Percentiles rank a stretch among this genome's conserved stretches.
These are phyloP conservation scores for Trichoderma aggressivum DNA, from an alignment of 2,329 filamentous ascomycete species.

Conservation along the genomic window DNA sequence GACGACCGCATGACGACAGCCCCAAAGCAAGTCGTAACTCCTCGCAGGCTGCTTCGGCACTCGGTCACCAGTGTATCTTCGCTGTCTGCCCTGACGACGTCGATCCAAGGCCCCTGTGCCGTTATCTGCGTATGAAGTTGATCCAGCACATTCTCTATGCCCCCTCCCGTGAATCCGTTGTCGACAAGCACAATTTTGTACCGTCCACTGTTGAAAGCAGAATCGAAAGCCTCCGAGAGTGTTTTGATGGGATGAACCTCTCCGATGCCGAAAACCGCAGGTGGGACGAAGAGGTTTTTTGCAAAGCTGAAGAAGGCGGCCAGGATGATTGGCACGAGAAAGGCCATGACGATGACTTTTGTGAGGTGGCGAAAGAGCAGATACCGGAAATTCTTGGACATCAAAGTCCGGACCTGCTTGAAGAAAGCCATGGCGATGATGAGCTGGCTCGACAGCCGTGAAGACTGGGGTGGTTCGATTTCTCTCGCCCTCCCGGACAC, in stretches of 20 bases:
- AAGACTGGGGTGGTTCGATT: neutral
- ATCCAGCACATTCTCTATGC: conserved; percentile 69
- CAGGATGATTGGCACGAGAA: conserved; percentile 57
- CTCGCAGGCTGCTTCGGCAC: conserved; percentile 63
- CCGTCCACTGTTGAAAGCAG: conserved; percentile 53
- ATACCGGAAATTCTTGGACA: conserved; percentile 60
- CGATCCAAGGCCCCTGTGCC: conserved; percentile 51
- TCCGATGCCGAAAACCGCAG: conserved; percentile 72
- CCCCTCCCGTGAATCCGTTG: conserved; percentile 64
- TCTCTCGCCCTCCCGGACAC: neutral
- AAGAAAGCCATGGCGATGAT: conserved; percentile 46
- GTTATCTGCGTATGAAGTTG: conserved; percentile 56
- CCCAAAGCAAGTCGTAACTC: conserved; percentile 68
- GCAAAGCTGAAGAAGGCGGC: conserved; percentile 65
- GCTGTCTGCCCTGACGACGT: conserved; percentile 50
- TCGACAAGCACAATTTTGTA: conserved; percentile 76
- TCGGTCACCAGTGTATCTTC: conserved; percentile 57
- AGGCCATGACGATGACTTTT: conserved; percentile 53
- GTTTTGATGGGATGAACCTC: conserved; percentile 57
- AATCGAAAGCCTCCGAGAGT: conserved; percentile 60
- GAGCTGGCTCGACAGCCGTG: neutral
- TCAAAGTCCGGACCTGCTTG: conserved; percentile 59
- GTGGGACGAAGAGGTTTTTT: conserved; percentile 78
- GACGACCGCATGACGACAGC: conserved; percentile 74
- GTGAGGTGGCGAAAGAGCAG: conserved; percentile 52